Evolutionary conservation across 179 eudicot species (phyloP).

Genomic region (Gypsophila paniculata): DNA sequence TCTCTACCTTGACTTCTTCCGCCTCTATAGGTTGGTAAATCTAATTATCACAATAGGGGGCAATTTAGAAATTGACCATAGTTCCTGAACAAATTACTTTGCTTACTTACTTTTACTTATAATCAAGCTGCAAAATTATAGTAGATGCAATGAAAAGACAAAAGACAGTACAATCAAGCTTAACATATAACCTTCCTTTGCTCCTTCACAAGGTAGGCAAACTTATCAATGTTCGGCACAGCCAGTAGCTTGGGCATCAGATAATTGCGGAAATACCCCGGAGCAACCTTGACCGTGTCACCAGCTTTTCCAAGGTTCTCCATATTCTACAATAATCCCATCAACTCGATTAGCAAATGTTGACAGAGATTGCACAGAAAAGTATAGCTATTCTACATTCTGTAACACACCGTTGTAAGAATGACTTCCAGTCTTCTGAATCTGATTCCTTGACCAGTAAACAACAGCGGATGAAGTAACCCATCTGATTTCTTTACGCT

Average conservation of each 20-base stretch:
- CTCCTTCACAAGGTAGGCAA: slow-evolving; percentile 63
- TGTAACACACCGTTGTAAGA: slow-evolving; percentile 68
- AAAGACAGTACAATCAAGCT: slow-evolving; percentile 1
- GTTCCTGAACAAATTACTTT: not conserved
- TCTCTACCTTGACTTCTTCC: slow-evolving; percentile 71
- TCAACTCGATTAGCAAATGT: not conserved
- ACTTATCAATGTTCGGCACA: slow-evolving; percentile 88
- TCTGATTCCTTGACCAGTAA: slow-evolving; percentile 72
- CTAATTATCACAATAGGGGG: slow-evolving; percentile 28
- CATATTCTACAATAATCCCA: slow-evolving; percentile 43
- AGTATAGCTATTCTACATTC: not conserved
- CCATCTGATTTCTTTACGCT: slow-evolving; percentile 30
- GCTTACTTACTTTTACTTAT: not conserved
- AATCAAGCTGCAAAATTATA: not conserved
- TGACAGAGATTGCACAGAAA: slow-evolving; percentile 5
- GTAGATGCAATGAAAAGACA: not conserved
- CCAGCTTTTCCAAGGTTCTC: slow-evolving; percentile 93
- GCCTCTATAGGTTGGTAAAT: slow-evolving; percentile 65
- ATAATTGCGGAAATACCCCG: slow-evolving; percentile 87
- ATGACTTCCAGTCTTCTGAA: slow-evolving; percentile 79
- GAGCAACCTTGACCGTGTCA: slow-evolving; percentile 86
- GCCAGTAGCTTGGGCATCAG: slow-evolving; percentile 93
- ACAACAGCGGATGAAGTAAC: slow-evolving; percentile 51
- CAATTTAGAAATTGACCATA: not conserved
- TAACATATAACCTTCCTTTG: slow-evolving; percentile 66